Evolutionary conservation across 768 basidiomycete species (phyloP).

Genomic region (Nidularia pulvinata): DNA sequence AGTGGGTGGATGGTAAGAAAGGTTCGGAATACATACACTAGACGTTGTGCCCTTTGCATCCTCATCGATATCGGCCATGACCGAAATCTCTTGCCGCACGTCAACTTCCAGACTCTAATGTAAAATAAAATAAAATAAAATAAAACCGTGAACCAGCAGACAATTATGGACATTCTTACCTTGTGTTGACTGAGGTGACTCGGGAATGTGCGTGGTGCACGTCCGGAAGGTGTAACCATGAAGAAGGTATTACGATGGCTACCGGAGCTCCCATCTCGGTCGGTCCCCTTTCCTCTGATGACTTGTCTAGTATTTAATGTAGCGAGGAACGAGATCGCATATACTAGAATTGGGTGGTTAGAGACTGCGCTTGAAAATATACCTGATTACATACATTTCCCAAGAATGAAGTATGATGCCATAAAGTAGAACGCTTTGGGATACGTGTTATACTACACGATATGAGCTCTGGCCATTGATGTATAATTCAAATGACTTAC

Average conservation of each 20-base stretch:
- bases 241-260: conserved; percentile 13
- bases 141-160: not conserved
- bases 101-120: conserved; percentile 27
- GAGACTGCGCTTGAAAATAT: not conserved
- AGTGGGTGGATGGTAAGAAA: not conserved
- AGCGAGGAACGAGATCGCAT: conserved; percentile 34
- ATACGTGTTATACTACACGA: conserved; percentile 46
- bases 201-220: conserved; percentile 2
- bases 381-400: conserved; percentile 43
- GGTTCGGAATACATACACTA: not conserved
- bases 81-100: conserved; percentile 25
- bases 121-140: not conserved
- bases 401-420: conserved; percentile 56
- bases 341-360: conserved; percentile 22
- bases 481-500: conserved; percentile 13
- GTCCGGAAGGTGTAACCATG: conserved; percentile 16
- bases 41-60: not conserved
- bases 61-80: conserved; percentile 18
- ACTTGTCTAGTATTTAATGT: conserved; percentile 59
- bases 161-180: not conserved
- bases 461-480: conserved; percentile 1
- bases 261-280: conserved; percentile 23
- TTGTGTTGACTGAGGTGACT: not conserved
- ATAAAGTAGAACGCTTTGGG: conserved; percentile 56
- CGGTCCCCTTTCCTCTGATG: conserved; percentile 50